Evolutionary conservation across 78 protist genomes (phyloP), one percentile per base, ranked within the genome.

Genomic region (Chrysochromulina tobinii): DNA sequence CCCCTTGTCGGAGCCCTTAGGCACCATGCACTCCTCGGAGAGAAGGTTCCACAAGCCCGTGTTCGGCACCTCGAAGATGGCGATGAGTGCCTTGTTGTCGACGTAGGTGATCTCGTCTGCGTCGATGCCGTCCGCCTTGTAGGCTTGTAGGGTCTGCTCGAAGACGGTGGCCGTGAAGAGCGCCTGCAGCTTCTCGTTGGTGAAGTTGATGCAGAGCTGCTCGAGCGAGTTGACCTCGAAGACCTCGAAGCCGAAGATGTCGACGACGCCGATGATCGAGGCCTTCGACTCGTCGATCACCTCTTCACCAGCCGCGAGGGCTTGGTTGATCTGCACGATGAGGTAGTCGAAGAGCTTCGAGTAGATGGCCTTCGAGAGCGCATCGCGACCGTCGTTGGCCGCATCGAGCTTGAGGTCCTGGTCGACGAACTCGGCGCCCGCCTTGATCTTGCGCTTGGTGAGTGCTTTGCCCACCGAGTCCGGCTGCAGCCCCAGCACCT

Each of bases 201-300:
- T 38, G 8, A 23, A 67, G 73, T 67, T 67, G 73, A 67, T 92
- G 97, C 99, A 72, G 61, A 73, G 59, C 64, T 14, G 89, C 77
- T 61, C 67, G 85, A 98, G 96, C 23, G 93, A 95, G 91, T 97
- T 97, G 77, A 86, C 95, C 85, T 96, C 93, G 91, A 97, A 97
- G 86, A 97, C 92, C 89, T 97, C 98, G 84, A 97, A 97, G 38
- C 98, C 98, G 77, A 94, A 97, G 81, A 97, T 96, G 92, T 97
- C 98, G 6, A 97, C 92, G 17, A 97, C 77, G 89, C 97, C 97
- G 88, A 97, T 17, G 88, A 72, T 54, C 20, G 20, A 58, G 61
- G 20, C 61, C 23, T 64, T 64, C 25, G 15, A 9, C 15, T 64
- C 69, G 69, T 6, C 69, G 7, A 20, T 64, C 69, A 38, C 38